These are phyloP conservation scores for Candida maris DNA, from an alignment of 805 yeast species.

Conservation along the genomic window DNA sequence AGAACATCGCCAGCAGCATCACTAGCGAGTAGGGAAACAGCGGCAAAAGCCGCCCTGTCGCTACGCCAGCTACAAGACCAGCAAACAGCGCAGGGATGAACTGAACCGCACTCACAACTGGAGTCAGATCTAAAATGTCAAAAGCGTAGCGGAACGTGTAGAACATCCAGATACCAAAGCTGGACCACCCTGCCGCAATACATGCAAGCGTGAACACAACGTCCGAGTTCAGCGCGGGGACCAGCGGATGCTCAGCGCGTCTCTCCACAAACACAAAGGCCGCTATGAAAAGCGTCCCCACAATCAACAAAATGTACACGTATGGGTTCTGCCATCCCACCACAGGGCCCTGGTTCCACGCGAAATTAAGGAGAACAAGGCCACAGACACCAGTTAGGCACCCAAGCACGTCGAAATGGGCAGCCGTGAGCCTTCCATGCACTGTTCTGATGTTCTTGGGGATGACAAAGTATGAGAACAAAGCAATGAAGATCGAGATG, in stretches of 20 bases:
- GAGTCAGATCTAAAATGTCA: slow-evolving; percentile 46
- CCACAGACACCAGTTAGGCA: slow-evolving; percentile 55
- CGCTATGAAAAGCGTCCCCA: slow-evolving; percentile 42
- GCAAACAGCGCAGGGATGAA: slow-evolving; percentile 43
- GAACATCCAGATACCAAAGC: slow-evolving; percentile 72
- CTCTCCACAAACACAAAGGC: slow-evolving; percentile 49
- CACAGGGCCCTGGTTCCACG: slow-evolving; percentile 73
- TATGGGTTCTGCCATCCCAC: slow-evolving; percentile 65
- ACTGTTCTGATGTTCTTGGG: slow-evolving; percentile 30
- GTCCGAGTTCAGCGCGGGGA: slow-evolving; percentile 40
- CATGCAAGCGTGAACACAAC: slow-evolving; percentile 47
- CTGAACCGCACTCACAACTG: slow-evolving; percentile 46
- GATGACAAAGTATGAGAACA: slow-evolving; percentile 34
- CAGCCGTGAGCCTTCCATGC: slow-evolving; percentile 6
- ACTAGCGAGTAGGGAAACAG: slow-evolving; percentile 47
- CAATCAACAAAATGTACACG: slow-evolving; percentile 50
- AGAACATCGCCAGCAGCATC: slow-evolving; percentile 47
- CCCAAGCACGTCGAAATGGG: slow-evolving; percentile 50
- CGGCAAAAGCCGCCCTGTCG: slow-evolving; percentile 46
- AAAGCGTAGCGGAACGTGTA: slow-evolving; percentile 53
- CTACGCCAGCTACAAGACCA: slow-evolving; percentile 54
- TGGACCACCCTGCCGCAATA: slow-evolving; percentile 68
- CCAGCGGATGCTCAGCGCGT: slow-evolving; percentile 29
- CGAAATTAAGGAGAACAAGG: slow-evolving; percentile 59
- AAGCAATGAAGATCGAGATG: slow-evolving; percentile 31